phyloP scores from a whole-genome alignment of 129 eudicot species.

The Saussurea involucrata region DNA sequence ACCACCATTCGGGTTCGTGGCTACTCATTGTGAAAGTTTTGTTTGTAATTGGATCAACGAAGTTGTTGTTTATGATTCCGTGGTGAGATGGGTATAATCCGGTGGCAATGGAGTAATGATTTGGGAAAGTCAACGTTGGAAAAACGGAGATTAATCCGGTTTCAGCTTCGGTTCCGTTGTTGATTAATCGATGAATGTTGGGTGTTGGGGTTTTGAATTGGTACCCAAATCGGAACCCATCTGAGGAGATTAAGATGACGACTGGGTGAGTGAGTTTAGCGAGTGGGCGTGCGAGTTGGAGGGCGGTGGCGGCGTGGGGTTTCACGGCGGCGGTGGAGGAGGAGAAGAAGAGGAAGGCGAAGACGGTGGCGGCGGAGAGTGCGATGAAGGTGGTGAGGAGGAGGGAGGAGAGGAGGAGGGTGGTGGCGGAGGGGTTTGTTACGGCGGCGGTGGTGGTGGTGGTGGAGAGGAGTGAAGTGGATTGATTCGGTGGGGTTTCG shows the following conservation, averaged over 20 bases:
- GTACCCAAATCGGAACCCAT: constrained; percentile 77
- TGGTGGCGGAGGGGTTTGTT: constrained; percentile 18
- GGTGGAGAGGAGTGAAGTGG: constrained; percentile 33
- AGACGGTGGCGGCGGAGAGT: constrained; percentile 38
- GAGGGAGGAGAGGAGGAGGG: too few species aligned
- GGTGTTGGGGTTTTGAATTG: constrained; percentile 66
- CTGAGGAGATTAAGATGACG: constrained; percentile 55
- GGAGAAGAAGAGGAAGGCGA: constrained; percentile 43
- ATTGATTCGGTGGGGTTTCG: constrained; percentile 27
- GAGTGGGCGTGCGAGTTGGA: constrained; percentile 39
- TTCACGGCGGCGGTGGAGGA: constrained; percentile 14
- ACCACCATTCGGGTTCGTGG: constrained; percentile 81
- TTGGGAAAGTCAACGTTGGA: constrained; percentile 73
- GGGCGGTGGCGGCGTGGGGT: constrained; percentile 12
- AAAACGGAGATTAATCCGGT: constrained; percentile 61
- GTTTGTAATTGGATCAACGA: constrained; percentile 39
- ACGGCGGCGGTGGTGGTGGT: constrained; percentile 1
- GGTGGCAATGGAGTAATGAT: constrained; percentile 73
- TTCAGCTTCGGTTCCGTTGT: constrained; percentile 71
- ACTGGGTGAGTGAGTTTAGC: constrained; percentile 49
- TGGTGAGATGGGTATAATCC: constrained; percentile 75
- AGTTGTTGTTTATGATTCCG: constrained; percentile 58
- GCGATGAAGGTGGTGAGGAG: constrained; percentile 38
- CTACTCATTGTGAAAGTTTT: constrained; percentile 54
- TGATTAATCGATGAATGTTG: constrained; percentile 49